Conservation (phyloP, 2,329 filamentous ascomycete species). For the Rhynchosporium agropyri region DNA sequence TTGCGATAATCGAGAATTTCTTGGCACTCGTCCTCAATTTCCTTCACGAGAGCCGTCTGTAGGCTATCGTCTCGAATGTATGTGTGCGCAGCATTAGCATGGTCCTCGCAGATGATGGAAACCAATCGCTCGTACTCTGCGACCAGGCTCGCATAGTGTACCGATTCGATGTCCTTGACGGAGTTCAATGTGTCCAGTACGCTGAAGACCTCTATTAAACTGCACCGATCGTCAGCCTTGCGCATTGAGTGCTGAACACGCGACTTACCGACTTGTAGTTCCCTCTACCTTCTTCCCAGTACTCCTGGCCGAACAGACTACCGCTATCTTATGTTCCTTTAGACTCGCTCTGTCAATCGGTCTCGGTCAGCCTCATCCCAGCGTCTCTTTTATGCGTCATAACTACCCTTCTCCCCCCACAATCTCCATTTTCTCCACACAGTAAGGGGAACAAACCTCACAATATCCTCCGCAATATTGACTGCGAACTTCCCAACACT, state of each 20-base stretch:
- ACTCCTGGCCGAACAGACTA: conserved; percentile 94
- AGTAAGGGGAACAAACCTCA: conserved; percentile 52
- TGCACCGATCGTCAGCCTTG: conserved; percentile 26
- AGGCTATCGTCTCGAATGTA: conserved; percentile 62
- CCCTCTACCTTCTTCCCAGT: conserved; percentile 93
- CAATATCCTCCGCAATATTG: conserved; percentile 73
- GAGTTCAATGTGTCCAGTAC: conserved; percentile 58
- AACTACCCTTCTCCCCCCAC: conserved; percentile 23
- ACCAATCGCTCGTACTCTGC: conserved; percentile 74
- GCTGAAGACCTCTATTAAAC: conserved; percentile 60
- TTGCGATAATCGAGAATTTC: conserved; percentile 74
- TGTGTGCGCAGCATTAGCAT: conserved; percentile 70
- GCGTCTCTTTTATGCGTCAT: neutral
- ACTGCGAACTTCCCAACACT: conserved; percentile 92
- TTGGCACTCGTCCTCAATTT: conserved; percentile 78
- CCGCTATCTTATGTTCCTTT: conserved; percentile 73
- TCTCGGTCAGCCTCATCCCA: conserved; percentile 16
- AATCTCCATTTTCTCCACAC: conserved; percentile 1
- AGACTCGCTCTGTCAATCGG: conserved; percentile 56
- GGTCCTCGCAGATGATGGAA: conserved; percentile 79
- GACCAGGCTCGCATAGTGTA: conserved; percentile 55
- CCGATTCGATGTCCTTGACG: conserved; percentile 54
- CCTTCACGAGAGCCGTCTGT: conserved; percentile 59
- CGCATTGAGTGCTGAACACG: conserved; percentile 15
- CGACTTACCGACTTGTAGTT: conserved; percentile 86